Percentiles rank a stretch among this genome's conserved stretches.
phyloP scores from a whole-genome alignment of 208 protist species.

The Trypanosoma platydactyli region DNA sequence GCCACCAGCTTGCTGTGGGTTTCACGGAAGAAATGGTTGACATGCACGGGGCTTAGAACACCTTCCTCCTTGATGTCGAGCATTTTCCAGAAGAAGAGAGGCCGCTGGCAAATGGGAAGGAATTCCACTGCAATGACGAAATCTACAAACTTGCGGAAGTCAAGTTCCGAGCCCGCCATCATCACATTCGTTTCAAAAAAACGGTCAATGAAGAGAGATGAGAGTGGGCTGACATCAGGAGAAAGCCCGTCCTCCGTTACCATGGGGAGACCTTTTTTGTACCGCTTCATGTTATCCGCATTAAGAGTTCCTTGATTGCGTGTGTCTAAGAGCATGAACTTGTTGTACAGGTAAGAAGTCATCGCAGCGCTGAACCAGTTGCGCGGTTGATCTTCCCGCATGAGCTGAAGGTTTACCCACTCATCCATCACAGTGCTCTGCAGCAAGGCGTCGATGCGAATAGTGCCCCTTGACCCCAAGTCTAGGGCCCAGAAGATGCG shows the following conservation, averaged over 20 bases:
- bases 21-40: conserved; percentile 88
- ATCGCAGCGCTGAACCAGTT: conserved; percentile 82
- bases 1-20: conserved; percentile 80
- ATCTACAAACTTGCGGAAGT: conserved; percentile 93
- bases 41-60: conserved; percentile 67
- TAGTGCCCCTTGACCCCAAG: conserved; percentile 56
- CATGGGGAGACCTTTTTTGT: conserved; percentile 86
- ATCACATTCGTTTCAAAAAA: conserved; percentile 91
- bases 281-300: conserved; percentile 67
- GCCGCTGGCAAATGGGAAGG: conserved; percentile 73
- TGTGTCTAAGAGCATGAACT: conserved; percentile 85
- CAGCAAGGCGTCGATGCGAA: conserved; percentile 82
- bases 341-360: conserved; percentile 83
- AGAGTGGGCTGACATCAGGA: conserved; percentile 71
- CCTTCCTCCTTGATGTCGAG: conserved; percentile 79
- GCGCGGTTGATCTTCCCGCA: conserved; percentile 67
- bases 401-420: conserved; percentile 86
- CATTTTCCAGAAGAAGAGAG: conserved; percentile 89
- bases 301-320: conserved; percentile 86
- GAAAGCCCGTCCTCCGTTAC: conserved; percentile 83
- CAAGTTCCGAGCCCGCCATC: conserved; percentile 84
- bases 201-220: conserved; percentile 84
- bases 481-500: conserved; percentile 92
- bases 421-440: conserved; percentile 83
- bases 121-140: conserved; percentile 90